Evolutionary conservation across 352 stramenopile species (phyloP).

Genomic region (Globisporangium viniferum): DNA sequence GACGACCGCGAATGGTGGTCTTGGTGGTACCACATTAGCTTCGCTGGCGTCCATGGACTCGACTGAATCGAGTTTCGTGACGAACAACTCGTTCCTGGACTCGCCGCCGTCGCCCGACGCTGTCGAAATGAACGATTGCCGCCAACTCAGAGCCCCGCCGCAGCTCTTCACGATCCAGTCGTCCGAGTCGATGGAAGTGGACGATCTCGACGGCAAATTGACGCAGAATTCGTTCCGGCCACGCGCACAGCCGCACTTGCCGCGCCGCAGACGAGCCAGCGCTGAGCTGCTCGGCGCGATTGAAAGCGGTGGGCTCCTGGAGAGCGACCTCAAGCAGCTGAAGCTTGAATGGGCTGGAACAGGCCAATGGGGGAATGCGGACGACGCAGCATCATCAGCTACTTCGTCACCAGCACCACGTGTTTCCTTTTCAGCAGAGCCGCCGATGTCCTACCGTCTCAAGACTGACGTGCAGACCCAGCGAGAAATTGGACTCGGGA

Average conservation of each 20-base stretch:
- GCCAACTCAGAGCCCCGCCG: slow-evolving; percentile 5
- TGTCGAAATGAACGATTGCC: neutral
- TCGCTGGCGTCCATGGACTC: slow-evolving; percentile 6
- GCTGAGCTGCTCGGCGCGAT: slow-evolving; percentile 63
- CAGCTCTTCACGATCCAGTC: slow-evolving; percentile 30
- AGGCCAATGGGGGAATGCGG: neutral
- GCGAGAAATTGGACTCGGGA: slow-evolving; percentile 60
- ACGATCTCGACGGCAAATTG: slow-evolving; percentile 7
- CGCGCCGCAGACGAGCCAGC: slow-evolving; percentile 53
- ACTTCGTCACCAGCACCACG: neutral
- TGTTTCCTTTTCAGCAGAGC: slow-evolving; percentile 16
- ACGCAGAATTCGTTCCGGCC: slow-evolving; percentile 10
- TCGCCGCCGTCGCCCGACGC: slow-evolving; percentile 11
- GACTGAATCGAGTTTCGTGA: slow-evolving; percentile 5
- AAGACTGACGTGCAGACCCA: slow-evolving; percentile 44
- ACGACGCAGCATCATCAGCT: neutral
- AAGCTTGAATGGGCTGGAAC: slow-evolving; percentile 13
- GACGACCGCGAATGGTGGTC: neutral
- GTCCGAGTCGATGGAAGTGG: slow-evolving; percentile 25
- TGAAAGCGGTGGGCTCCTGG: slow-evolving; percentile 46
- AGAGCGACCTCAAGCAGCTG: slow-evolving; percentile 30
- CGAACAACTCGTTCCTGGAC: slow-evolving; percentile 19
- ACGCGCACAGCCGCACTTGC: slow-evolving; percentile 9
- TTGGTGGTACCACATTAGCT: neutral
- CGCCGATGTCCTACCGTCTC: slow-evolving; percentile 25